These are phyloP conservation scores for Pleurotus eryngii DNA, from an alignment of 768 basidiomycete genomes.

Conservation along the genomic window DNA sequence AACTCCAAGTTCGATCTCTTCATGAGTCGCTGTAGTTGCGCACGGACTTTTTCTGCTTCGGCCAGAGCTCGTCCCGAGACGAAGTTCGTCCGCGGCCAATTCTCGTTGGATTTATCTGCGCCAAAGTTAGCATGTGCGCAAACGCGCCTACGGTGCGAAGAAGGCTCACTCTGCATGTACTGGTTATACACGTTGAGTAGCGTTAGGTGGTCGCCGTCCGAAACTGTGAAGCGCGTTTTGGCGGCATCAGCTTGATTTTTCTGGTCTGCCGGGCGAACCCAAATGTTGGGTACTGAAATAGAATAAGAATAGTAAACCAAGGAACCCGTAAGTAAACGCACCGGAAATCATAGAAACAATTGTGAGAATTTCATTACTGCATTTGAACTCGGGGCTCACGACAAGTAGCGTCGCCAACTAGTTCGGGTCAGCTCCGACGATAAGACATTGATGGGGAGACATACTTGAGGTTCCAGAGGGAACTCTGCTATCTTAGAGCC, in stretches of 20 bases:
- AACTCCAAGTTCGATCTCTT: slow-evolving; percentile 81
- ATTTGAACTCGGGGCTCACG: slow-evolving; percentile 88
- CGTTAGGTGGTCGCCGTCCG: slow-evolving; percentile 92
- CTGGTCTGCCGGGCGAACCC: slow-evolving; percentile 84
- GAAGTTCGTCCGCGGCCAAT: slow-evolving; percentile 91
- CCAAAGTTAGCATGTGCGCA: not conserved
- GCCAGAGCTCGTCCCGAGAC: slow-evolving; percentile 76
- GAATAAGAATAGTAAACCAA: not conserved
- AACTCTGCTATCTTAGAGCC: slow-evolving; percentile 95
- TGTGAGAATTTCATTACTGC: slow-evolving; percentile 91
- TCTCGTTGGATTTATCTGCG: slow-evolving; percentile 67
- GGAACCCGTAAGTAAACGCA: slow-evolving; percentile 26
- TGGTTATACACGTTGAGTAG: slow-evolving; percentile 93
- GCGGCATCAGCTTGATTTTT: slow-evolving; percentile 91
- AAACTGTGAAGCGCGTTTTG: slow-evolving; percentile 81
- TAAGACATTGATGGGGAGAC: slow-evolving; percentile 11
- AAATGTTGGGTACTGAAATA: slow-evolving; percentile 79
- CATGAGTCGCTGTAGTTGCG: slow-evolving; percentile 86
- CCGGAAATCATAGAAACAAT: slow-evolving; percentile 95
- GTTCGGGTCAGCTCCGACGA: slow-evolving; percentile 1
- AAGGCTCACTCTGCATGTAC: slow-evolving; percentile 69
- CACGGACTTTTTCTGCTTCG: slow-evolving; percentile 90
- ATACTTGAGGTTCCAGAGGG: slow-evolving; percentile 93
- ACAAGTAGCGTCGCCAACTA: slow-evolving; percentile 91
- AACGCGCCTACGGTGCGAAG: not conserved